Evolutionary conservation across 371 early-diverging fungal species (phyloP).

Genomic region (Rhizopus microsporus): DNA sequence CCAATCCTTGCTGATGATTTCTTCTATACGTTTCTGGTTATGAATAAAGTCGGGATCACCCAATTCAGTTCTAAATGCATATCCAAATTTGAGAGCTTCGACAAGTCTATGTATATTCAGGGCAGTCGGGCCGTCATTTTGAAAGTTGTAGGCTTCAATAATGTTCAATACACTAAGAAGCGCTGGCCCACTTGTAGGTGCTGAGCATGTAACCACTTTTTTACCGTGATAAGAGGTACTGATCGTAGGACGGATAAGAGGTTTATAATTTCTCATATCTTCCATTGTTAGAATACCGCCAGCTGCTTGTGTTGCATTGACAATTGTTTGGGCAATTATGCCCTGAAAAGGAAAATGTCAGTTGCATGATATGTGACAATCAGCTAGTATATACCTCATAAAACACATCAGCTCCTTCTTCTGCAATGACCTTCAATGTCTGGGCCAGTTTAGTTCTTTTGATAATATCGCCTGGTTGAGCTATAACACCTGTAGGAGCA

Average conservation of each 20-base stretch:
- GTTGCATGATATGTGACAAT: neutral
- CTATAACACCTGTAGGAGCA: conserved; percentile 69
- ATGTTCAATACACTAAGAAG: conserved; percentile 85
- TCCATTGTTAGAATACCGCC: conserved; percentile 85
- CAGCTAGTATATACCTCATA: conserved; percentile 58
- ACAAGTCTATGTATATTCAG: conserved; percentile 78
- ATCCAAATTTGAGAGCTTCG: conserved; percentile 92
- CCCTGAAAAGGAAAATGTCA: conserved; percentile 47
- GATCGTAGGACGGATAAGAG: conserved; percentile 60
- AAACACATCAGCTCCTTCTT: conserved; percentile 83
- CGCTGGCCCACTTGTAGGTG: conserved; percentile 86
- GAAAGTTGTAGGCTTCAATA: conserved; percentile 79
- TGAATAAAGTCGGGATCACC: conserved; percentile 78
- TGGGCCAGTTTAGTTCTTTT: conserved; percentile 73
- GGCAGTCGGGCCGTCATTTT: conserved; percentile 46
- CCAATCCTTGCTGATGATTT: conserved; percentile 70
- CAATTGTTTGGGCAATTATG: conserved; percentile 77
- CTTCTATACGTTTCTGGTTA: conserved; percentile 47
- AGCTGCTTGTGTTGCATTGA: conserved; percentile 63
- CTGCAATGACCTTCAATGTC: conserved; percentile 81
- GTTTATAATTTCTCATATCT: conserved; percentile 78
- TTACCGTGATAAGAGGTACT: conserved; percentile 77
- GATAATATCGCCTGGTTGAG: conserved; percentile 73
- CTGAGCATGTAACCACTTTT: conserved; percentile 63
- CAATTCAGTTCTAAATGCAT: conserved; percentile 80